Conservation (phyloP, 176 grass and related monocot genomes). For the Rhynchospora tenuis region DNA sequence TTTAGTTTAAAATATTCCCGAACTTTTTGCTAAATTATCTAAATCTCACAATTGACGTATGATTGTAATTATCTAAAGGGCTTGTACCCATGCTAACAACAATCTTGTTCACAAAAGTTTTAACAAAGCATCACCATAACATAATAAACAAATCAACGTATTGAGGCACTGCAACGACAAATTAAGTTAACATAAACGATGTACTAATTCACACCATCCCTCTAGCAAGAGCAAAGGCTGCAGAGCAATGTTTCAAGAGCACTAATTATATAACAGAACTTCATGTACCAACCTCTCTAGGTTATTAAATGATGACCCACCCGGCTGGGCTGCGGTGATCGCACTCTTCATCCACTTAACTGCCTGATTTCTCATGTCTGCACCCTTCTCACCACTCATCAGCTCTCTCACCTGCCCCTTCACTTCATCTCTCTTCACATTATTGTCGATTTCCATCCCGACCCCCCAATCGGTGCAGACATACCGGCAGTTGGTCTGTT, state of each 20-base stretch:
- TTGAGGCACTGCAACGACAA: neutral
- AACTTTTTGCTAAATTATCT: too few species aligned
- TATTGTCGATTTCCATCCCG: constrained; percentile 37
- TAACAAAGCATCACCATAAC: neutral
- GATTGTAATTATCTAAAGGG: too few species aligned
- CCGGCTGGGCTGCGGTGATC: constrained; percentile 5
- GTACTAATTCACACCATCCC: neutral
- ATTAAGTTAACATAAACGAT: neutral
- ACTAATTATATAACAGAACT: constrained; percentile 4
- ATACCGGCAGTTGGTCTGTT: constrained; percentile 51
- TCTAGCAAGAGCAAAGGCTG: neutral
- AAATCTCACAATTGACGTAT: too few species aligned
- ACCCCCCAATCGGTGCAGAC: constrained; percentile 41
- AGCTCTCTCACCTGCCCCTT: constrained; percentile 37
- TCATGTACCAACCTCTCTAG: constrained; percentile 13
- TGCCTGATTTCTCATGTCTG: constrained; percentile 31
- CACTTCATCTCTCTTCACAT: constrained; percentile 48
- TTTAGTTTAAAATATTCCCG: too few species aligned
- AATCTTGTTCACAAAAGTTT: too few species aligned
- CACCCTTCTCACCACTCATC: constrained; percentile 41
- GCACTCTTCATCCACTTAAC: constrained; percentile 42
- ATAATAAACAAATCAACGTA: neutral
- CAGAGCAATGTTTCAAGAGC: neutral
- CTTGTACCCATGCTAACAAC: too few species aligned
- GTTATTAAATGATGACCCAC: constrained; percentile 25